Percentiles rank a stretch among this genome's conserved stretches.
phyloP scores from a whole-genome alignment of 2,329 filamentous ascomycete species.

The Gremmenia infestans region DNA sequence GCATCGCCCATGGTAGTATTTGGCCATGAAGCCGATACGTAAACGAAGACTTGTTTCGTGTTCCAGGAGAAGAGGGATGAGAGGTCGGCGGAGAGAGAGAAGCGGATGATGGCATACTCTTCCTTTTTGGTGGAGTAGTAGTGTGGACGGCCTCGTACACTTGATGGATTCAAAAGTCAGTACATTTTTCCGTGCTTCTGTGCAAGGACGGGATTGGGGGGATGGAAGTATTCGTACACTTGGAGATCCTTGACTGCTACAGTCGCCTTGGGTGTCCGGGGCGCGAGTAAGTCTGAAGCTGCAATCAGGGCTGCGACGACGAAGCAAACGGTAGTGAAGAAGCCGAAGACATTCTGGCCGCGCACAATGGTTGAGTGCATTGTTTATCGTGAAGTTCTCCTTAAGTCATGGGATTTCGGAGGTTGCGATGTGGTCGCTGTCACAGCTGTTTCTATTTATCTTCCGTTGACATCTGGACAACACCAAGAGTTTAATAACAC shows the following conservation, averaged over 20 bases:
- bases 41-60: slow-evolving; percentile 97
- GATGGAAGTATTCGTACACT: slow-evolving; percentile 55
- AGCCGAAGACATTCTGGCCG: slow-evolving; percentile 89
- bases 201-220: background rate
- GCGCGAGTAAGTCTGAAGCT: slow-evolving; percentile 66
- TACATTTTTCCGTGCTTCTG: background rate
- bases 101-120: slow-evolving; percentile 92
- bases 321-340: slow-evolving; percentile 93
- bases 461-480: no score
- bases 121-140: slow-evolving; percentile 92
- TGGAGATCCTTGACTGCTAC: slow-evolving; percentile 72
- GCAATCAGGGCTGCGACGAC: slow-evolving; percentile 75
- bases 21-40: slow-evolving; percentile 77
- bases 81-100: slow-evolving; percentile 88
- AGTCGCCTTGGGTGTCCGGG: slow-evolving; percentile 61
- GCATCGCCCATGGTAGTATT: slow-evolving; percentile 22
- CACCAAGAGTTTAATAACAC: no score
- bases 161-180: slow-evolving; percentile 33
- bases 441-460: no score
- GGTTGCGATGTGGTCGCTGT: no score
- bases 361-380: slow-evolving; percentile 90
- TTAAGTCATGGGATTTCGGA: background rate
- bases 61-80: slow-evolving; percentile 97
- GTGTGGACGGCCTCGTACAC: slow-evolving; percentile 85
- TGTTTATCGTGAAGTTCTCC: slow-evolving; percentile 3